Evolutionary conservation across 2,329 filamentous ascomycete genomes (phyloP).

Genomic region (Uncinocarpus reesii): DNA sequence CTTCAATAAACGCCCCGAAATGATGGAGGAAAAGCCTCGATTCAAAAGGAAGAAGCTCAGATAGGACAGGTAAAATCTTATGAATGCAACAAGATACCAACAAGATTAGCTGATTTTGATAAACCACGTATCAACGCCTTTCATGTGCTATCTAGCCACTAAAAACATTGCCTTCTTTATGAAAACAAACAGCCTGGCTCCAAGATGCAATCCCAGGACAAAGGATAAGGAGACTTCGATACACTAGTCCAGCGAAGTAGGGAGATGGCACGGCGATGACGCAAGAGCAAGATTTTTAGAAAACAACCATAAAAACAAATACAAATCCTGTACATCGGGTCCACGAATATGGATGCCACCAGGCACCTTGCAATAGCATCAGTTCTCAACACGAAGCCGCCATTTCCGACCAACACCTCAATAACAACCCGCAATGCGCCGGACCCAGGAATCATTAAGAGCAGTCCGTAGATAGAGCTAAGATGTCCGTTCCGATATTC

Average conservation of each 20-base stretch:
- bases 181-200: constrained; percentile 4
- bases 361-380: neutral
- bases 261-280: neutral
- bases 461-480: neutral
- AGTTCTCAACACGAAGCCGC: constrained; percentile 3
- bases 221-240: too few species aligned
- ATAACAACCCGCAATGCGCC: neutral
- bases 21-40: too few species aligned
- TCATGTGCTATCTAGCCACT: constrained; percentile 6
- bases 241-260: constrained; percentile 1
- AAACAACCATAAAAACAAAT: neutral
- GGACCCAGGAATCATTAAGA: neutral
- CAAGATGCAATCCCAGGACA: constrained; percentile 5
- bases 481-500: neutral
- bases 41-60: too few species aligned
- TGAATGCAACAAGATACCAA: too few species aligned
- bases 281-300: constrained; percentile 1
- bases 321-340: constrained; percentile 9
- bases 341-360: neutral
- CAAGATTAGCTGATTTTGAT: too few species aligned
- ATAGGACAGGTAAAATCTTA: too few species aligned
- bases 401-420: constrained; percentile 9
- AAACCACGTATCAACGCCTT: neutral
- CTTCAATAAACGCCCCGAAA: too few species aligned
- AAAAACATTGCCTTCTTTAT: constrained; percentile 2